These are phyloP conservation scores for Podaxis rugospora DNA, from an alignment of 768 basidiomycete genomes.

Conservation along the genomic window DNA sequence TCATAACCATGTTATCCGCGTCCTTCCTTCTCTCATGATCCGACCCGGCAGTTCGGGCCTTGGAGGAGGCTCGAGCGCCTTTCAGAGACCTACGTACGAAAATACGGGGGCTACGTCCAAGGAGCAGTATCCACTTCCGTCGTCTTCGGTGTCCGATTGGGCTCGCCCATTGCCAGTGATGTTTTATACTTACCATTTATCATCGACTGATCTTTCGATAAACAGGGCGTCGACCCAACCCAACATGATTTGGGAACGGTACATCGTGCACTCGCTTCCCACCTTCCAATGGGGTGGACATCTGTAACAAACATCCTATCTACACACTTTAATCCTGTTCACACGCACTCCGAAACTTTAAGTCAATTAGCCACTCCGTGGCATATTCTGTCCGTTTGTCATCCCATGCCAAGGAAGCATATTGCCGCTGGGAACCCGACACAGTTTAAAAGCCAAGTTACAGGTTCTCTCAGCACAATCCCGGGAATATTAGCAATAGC, in stretches of 20 bases:
- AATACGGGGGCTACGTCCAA: neutral
- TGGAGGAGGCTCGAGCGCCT: neutral
- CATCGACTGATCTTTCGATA: neutral
- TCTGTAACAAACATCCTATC: neutral
- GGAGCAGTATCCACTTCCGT: neutral
- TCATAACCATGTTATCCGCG: neutral
- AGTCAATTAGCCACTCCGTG: slow-evolving; percentile 1
- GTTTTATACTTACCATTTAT: neutral
- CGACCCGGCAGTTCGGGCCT: neutral
- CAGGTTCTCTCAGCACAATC: neutral
- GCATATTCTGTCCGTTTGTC: slow-evolving; percentile 10
- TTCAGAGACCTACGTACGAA: neutral
- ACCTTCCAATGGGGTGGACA: slow-evolving; percentile 2
- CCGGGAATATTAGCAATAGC: neutral
- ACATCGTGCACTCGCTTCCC: neutral
- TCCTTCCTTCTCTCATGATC: neutral
- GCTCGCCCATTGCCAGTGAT: neutral
- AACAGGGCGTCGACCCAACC: too few relatives aligned
- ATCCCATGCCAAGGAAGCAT: neutral
- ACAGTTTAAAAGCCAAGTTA: neutral
- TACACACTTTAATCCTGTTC: neutral
- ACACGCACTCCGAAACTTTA: neutral
- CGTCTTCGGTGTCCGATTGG: neutral
- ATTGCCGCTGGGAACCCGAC: neutral
- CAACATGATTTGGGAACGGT: neutral